Conservation (phyloP, 192 early-diverging fungal genomes). For the Dissophora ornata region DNA sequence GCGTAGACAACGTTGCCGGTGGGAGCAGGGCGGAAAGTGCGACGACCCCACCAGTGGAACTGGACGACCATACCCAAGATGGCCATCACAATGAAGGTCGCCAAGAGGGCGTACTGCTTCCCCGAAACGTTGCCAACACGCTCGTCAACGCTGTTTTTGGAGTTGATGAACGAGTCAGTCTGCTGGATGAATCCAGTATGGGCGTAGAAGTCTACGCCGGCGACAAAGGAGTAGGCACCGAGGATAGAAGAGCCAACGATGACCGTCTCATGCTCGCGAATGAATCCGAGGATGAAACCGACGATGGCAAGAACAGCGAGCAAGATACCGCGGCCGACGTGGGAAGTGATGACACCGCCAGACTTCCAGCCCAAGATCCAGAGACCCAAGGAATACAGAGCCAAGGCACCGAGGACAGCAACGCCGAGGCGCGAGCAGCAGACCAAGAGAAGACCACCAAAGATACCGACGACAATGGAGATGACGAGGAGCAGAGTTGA, state of each 20-base stretch:
- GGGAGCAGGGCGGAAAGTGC: conserved; percentile 13
- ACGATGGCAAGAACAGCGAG: conserved; percentile 46
- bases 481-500: conserved; percentile 51
- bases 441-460: conserved; percentile 46
- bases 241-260: conserved; percentile 62
- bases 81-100: conserved; percentile 35
- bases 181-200: conserved; percentile 61
- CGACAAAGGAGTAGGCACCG: conserved; percentile 63
- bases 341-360: conserved; percentile 39
- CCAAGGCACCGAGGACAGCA: conserved; percentile 51
- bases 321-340: conserved; percentile 48
- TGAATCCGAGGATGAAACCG: conserved; percentile 56
- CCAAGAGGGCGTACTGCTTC: conserved; percentile 20
- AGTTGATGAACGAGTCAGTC: conserved; percentile 45
- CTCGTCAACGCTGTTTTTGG: conserved; percentile 19
- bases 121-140: conserved; percentile 11
- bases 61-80: conserved; percentile 36
- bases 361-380: conserved; percentile 59
- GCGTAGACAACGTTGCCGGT: conserved; percentile 31
- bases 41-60: conserved; percentile 39
- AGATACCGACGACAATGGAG: conserved; percentile 44
- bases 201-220: conserved; percentile 66
- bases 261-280: conserved; percentile 64
- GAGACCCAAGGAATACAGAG: conserved; percentile 53
- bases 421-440: conserved; percentile 53